phyloP scores from a whole-genome alignment of 2,329 filamentous ascomycete genomes.

The Pyrenochaeta sp. region DNA sequence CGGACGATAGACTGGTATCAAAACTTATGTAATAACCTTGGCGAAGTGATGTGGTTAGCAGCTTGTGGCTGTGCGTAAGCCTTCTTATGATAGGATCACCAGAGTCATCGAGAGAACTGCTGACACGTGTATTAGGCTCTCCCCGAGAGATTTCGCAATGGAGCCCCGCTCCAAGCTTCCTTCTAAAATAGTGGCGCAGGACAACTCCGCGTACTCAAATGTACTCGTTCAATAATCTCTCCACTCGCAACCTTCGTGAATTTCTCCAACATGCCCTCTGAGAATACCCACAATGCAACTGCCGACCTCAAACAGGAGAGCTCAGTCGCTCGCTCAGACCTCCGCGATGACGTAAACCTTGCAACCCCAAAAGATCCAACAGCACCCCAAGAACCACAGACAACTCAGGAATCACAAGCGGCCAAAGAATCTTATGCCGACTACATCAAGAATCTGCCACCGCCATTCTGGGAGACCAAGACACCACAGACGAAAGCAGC shows the following conservation, averaged over 20 bases:
- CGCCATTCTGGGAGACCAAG: conserved; percentile 25
- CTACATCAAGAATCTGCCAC: conserved; percentile 27
- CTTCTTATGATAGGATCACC: conserved; percentile 15
- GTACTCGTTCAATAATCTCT: conserved; percentile 19
- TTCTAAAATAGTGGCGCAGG: conserved; percentile 14
- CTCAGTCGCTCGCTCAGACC: conserved; percentile 16
- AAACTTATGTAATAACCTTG: conserved; percentile 17
- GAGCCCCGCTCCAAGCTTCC: conserved; percentile 18
- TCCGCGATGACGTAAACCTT: conserved; percentile 16
- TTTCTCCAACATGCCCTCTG: conserved; percentile 16
- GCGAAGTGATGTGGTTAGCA: conserved; percentile 19
- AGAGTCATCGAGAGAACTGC: conserved; percentile 16
- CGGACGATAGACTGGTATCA: conserved; percentile 16
- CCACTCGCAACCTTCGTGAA: conserved; percentile 14
- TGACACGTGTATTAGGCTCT: conserved; percentile 13
- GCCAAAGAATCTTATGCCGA: conserved; percentile 26
- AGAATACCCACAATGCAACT: conserved; percentile 20
- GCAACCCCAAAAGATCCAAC: conserved; percentile 22
- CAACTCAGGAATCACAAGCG: conserved; percentile 17
- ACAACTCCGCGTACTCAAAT: conserved; percentile 16
- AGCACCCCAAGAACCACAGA: conserved; percentile 17
- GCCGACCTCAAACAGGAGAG: conserved; percentile 19
- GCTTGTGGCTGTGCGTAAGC: conserved; percentile 20
- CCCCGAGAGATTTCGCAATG: conserved; percentile 14
- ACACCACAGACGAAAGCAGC: conserved; percentile 15